A percentile compares a stretch with the other conserved stretches of the same genome.
Conservation (phyloP, 2,329 filamentous ascomycete genomes). For the Aspergillus proliferans region DNA sequence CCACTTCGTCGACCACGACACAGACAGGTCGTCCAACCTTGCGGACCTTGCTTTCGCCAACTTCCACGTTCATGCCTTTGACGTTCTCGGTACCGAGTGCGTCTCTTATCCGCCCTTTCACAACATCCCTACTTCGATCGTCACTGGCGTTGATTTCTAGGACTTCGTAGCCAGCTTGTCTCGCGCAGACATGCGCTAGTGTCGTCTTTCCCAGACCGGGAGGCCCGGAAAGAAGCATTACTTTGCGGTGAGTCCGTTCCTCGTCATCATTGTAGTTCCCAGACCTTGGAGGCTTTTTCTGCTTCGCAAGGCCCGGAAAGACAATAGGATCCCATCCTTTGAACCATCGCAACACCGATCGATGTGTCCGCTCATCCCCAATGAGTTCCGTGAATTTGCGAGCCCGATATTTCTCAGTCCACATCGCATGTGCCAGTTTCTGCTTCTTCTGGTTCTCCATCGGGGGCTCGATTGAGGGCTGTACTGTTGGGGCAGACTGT, state of each 20-base stretch:
- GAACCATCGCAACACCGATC: conserved; percentile 83
- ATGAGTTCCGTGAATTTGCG: conserved; percentile 87
- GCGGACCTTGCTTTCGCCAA: conserved; percentile 47
- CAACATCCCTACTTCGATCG: conserved; percentile 81
- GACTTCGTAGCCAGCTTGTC: conserved; percentile 91
- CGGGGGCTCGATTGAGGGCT: conserved; percentile 28
- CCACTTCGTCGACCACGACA: conserved; percentile 92
- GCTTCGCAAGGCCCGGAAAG: conserved; percentile 68
- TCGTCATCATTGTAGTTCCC: conserved; percentile 44
- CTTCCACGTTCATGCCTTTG: conserved; percentile 53
- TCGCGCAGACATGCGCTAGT: conserved; percentile 88
- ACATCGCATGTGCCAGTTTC: conserved; percentile 49
- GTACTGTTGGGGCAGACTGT: conserved; percentile 14
- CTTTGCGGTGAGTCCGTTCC: conserved; percentile 76
- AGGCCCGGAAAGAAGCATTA: conserved; percentile 82
- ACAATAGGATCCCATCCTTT: conserved; percentile 92
- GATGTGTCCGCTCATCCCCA: conserved; percentile 89
- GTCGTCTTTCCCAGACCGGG: conserved; percentile 95
- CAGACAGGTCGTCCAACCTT: conserved; percentile 83
- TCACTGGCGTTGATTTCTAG: conserved; percentile 98
- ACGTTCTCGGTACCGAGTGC: conserved; percentile 93
- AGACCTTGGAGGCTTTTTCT: conserved; percentile 30
- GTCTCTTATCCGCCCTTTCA: conserved; percentile 84
- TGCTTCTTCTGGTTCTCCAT: conserved; percentile 17
- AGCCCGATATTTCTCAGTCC: conserved; percentile 97